Evolutionary conservation across 1,284 basidiomycete genomes (phyloP).

Genomic region (Sanghuangporus weigelae): DNA sequence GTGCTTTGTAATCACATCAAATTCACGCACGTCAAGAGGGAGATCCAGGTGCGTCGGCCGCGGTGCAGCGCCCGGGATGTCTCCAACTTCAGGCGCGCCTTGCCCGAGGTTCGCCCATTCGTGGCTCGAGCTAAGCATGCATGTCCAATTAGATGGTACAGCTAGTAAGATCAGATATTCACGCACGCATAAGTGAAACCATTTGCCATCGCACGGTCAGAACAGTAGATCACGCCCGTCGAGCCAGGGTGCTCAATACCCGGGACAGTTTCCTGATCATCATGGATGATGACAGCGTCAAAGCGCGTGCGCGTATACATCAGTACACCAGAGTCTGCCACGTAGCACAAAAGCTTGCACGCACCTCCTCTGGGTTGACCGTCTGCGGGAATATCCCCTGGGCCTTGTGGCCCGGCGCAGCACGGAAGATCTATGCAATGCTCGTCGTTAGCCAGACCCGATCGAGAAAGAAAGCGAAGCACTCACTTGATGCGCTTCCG

Average conservation of each 20-base stretch:
- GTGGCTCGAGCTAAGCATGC: constrained; percentile 36
- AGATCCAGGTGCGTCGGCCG: constrained; percentile 62
- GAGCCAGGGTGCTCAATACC: constrained; percentile 76
- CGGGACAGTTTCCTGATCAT: constrained; percentile 49
- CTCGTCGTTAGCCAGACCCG: not conserved
- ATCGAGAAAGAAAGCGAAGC: not conserved
- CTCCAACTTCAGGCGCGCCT: constrained; percentile 86
- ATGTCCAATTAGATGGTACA: not conserved
- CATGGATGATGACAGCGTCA: not conserved
- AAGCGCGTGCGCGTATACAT: not conserved
- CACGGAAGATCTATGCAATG: constrained; percentile 59
- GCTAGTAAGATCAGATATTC: not conserved
- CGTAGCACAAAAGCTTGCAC: not conserved
- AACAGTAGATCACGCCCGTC: constrained; percentile 84
- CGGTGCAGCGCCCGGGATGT: constrained; percentile 68
- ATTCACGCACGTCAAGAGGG: constrained; percentile 43
- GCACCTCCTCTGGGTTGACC: constrained; percentile 64
- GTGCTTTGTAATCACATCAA: not conserved
- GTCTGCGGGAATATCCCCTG: constrained; percentile 60
- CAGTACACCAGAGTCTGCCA: not conserved
- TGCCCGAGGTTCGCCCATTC: constrained; percentile 86
- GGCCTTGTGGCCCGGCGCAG: constrained; percentile 61
- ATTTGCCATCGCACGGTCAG: constrained; percentile 84
- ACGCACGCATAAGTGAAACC: constrained; percentile 71
- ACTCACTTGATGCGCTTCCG: constrained; percentile 76